Base-by-base conservation (phyloP, 164 flowering plant species). In the Akebia trifoliata region DNA sequence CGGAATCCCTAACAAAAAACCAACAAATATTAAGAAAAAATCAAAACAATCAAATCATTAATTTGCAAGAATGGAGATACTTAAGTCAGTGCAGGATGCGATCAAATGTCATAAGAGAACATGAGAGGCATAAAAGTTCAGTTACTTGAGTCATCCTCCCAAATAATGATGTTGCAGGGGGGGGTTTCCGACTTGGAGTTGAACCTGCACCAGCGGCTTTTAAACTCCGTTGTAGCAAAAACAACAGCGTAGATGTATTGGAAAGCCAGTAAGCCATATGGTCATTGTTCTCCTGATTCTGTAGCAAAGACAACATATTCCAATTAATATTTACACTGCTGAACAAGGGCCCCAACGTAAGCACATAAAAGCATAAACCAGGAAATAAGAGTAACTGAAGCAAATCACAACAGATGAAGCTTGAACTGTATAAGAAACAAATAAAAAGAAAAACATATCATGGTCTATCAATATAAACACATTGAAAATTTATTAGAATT, bases 191-290 rank as follows among this genome's bases (percentile, higher is more conserved):
- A 44, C 49, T 67, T 44, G 87, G 74, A 46, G 84, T 69, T 60
- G 79, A 70, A 59, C 81, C 80, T 28, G 81, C 63, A 53, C 86
- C 87, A 60, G 78, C 74, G 46, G 75, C 72, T 74, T 79, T 92
- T 60, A 92, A 58, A 71, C 95, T 89, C 59, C 61, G 58, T 71
- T 92, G 98, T 59, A 92, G 81, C 71, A 92, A 76, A 73, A 89
- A 92, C 70, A 92, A 63, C 57, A 92, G 60, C 14, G 91, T 63
- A 44, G 98, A 92, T 37, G 96, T 78, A 68, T 85, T 92, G 61
- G 96, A 83, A 50, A 92, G 76, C 96, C 98, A 92, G 65, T 92
- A 92, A 24, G 92, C 95, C 93, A 92, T 73, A 64, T 78, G 86
- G 15, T 84, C 87, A 76, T 80, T 84, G 76, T 66, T 75, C 38